Evolutionary conservation across 2,329 filamentous ascomycete genomes (phyloP).

Genomic region (Botrytis porri): DNA sequence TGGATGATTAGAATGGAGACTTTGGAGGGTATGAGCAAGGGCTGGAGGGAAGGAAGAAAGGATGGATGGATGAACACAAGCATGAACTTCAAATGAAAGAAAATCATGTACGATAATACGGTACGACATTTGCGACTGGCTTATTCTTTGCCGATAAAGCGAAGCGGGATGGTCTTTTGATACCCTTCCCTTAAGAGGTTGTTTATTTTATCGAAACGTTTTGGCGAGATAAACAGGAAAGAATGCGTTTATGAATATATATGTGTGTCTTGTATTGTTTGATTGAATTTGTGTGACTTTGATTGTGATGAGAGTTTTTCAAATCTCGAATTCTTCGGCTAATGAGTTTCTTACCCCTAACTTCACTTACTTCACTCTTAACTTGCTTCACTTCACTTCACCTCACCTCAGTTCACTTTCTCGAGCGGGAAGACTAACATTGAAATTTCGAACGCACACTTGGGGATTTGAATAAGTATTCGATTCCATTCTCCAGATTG

Average conservation of each 20-base stretch:
- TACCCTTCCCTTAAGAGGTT: constrained; percentile 12
- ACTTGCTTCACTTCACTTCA: neutral
- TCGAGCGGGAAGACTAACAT: neutral
- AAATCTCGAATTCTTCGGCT: neutral
- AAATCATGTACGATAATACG: constrained; percentile 16
- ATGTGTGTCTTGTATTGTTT: neutral
- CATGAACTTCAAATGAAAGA: constrained; percentile 11
- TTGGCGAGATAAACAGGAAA: neutral
- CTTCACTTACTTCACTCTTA: neutral
- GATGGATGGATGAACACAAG: constrained; percentile 1
- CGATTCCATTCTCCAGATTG: too few species aligned
- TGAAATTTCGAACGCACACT: neutral
- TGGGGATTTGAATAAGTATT: neutral
- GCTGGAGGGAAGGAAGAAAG: neutral
- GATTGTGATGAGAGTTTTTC: neutral
- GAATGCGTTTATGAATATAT: neutral
- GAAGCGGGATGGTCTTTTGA: constrained; percentile 11
- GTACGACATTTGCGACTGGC: constrained; percentile 12
- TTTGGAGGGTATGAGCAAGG: neutral
- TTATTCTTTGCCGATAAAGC: constrained; percentile 7
- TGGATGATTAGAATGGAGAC: constrained; percentile 7
- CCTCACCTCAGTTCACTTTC: neutral
- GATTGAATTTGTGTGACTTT: neutral
- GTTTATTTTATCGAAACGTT: neutral
- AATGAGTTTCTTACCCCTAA: neutral